phyloP scores from a whole-genome alignment of 2,329 filamentous ascomycete species.

The Alternaria sp. region DNA sequence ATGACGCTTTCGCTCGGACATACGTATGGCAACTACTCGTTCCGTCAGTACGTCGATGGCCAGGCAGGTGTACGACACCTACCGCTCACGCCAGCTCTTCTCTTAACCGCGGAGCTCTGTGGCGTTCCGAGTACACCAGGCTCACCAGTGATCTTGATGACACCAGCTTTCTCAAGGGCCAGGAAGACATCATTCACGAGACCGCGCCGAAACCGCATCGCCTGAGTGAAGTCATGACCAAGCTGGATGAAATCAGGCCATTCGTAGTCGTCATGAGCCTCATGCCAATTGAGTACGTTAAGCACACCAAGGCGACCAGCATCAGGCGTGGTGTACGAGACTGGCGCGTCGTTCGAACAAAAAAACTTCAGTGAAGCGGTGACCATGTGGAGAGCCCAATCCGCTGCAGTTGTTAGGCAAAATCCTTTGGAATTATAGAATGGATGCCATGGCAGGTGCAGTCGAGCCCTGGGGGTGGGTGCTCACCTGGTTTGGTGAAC shows the following conservation, averaged over 20 bases:
- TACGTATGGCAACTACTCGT: slow-evolving; percentile 1
- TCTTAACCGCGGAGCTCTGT: not conserved
- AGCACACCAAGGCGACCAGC: slow-evolving; percentile 4
- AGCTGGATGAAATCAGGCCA: slow-evolving; percentile 25
- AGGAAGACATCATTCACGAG: slow-evolving; percentile 26
- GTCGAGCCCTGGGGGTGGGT: not conserved
- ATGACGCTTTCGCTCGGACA: slow-evolving; percentile 14
- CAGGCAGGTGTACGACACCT: not conserved
- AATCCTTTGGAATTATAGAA: not conserved
- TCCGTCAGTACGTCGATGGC: not conserved
- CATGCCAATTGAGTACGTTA: slow-evolving; percentile 23
- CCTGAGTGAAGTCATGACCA: slow-evolving; percentile 24
- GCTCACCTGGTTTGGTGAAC: slow-evolving; percentile 23
- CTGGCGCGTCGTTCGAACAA: not conserved
- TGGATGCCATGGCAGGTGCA: not conserved
- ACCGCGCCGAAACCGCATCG: slow-evolving; percentile 24
- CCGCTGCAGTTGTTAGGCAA: slow-evolving; percentile 10
- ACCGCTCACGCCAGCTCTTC: not conserved
- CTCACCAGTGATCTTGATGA: not conserved
- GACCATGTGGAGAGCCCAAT: slow-evolving; percentile 27
- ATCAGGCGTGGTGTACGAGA: not conserved
- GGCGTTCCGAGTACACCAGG: slow-evolving; percentile 4
- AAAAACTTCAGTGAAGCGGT: slow-evolving; percentile 20
- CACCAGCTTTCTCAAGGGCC: slow-evolving; percentile 18
- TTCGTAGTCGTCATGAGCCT: slow-evolving; percentile 24